Conservation (phyloP, 257 asterid species). For the Solanum etuberosum region DNA sequence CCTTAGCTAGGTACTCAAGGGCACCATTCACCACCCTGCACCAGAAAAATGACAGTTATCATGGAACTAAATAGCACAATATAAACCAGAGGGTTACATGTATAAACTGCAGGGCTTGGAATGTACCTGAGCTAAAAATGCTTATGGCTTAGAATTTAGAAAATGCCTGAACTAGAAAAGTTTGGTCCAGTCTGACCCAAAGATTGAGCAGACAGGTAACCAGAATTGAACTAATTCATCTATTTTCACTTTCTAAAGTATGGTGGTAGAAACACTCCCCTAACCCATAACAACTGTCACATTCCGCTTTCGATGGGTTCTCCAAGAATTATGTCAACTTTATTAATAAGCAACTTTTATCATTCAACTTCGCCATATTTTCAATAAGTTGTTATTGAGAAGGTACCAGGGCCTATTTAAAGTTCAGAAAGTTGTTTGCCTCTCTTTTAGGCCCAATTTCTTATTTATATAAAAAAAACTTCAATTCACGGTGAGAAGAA, state of each 20-base stretch:
- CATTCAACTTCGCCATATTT: not conserved
- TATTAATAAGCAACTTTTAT: not conserved
- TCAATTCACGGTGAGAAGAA: not conserved
- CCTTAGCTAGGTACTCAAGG: conserved; percentile 78
- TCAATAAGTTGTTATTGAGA: not conserved
- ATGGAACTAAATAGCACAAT: not conserved
- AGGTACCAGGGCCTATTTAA: not conserved
- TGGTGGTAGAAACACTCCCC: not conserved
- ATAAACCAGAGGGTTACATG: not conserved
- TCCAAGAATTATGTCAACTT: not conserved
- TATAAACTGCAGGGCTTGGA: not conserved
- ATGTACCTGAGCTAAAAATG: not conserved
- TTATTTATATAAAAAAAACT: not conserved
- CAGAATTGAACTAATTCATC: not conserved
- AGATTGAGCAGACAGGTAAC: not conserved
- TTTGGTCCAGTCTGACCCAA: not conserved
- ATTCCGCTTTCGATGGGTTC: not conserved
- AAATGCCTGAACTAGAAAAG: not conserved
- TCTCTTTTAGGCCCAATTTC: not conserved
- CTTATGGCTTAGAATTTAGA: not conserved
- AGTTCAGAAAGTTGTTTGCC: not conserved
- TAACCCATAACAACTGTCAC: not conserved
- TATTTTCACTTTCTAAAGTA: not conserved
- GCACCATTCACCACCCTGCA: conserved; percentile 97
- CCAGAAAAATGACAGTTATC: conserved; percentile 1